Conservation (phyloP, 768 basidiomycete genomes). For the Auriscalpium orientale region DNA sequence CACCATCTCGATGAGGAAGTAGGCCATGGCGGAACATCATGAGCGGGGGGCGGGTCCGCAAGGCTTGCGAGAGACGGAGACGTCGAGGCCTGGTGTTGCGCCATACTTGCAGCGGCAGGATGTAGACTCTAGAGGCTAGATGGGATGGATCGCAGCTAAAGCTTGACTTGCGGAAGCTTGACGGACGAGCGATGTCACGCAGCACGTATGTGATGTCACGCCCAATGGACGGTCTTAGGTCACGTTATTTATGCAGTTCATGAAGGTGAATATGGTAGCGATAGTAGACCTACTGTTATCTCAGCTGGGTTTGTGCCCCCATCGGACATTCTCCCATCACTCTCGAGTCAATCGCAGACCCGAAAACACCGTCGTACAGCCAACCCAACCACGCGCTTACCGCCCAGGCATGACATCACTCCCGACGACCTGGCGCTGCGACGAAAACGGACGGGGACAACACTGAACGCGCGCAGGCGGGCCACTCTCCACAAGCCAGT, state of each 20-base stretch:
- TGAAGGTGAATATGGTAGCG: too few relatives aligned
- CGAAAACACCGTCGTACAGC: slow-evolving; percentile 41
- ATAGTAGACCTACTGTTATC: too few relatives aligned
- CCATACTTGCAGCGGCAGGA: neutral
- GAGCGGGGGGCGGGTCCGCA: slow-evolving; percentile 53
- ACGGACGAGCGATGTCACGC: too few relatives aligned
- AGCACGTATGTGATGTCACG: too few relatives aligned
- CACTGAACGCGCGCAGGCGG: slow-evolving; percentile 23
- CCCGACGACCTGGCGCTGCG: slow-evolving; percentile 50
- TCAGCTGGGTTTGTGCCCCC: too few relatives aligned
- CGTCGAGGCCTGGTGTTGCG: slow-evolving; percentile 9
- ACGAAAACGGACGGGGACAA: slow-evolving; percentile 37
- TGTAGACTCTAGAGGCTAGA: too few relatives aligned
- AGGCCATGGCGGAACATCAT: slow-evolving; percentile 72
- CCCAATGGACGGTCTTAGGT: too few relatives aligned
- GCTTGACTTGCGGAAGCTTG: too few relatives aligned
- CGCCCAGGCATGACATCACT: slow-evolving; percentile 49
- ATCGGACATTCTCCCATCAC: neutral
- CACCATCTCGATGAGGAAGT: slow-evolving; percentile 79
- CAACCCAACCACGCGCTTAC: slow-evolving; percentile 49
- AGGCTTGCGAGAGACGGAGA: slow-evolving; percentile 38
- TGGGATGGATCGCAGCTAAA: too few relatives aligned
- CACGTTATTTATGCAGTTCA: too few relatives aligned
- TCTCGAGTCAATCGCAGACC: neutral
- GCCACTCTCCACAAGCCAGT: slow-evolving; percentile 52